Conservation (phyloP, 2,329 filamentous ascomycete species). For the Diaporthe batatas region DNA sequence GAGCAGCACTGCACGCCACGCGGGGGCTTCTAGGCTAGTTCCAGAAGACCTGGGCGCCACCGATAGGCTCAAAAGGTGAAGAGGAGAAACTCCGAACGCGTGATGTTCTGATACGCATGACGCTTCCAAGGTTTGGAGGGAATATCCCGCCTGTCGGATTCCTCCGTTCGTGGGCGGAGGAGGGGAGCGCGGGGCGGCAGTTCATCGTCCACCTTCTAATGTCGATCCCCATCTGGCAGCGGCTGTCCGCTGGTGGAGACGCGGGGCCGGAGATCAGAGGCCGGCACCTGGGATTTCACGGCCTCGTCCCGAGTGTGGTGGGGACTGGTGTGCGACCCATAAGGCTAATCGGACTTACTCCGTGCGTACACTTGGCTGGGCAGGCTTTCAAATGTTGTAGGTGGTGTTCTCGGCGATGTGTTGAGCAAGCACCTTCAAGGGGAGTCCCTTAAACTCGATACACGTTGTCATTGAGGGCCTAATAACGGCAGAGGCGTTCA, state of each 20-base stretch:
- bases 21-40: constrained; percentile 26
- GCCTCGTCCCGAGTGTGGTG: background rate
- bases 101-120: constrained; percentile 1
- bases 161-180: background rate
- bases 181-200: background rate
- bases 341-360: background rate
- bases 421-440: too few relatives aligned
- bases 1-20: background rate
- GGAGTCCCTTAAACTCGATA: background rate
- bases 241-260: background rate
- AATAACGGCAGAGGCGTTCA: background rate
- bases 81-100: background rate
- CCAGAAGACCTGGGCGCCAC: constrained; percentile 10
- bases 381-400: background rate
- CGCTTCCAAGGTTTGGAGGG: background rate
- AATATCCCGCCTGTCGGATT: background rate
- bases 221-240: background rate
- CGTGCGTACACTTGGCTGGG: background rate
- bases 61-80: background rate
- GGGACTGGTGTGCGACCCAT: background rate
- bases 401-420: too few relatives aligned
- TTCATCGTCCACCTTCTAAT: background rate
- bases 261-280: constrained; percentile 11
- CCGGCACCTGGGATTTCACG: background rate
- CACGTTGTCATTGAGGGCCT: background rate